Percentiles rank a stretch among this genome's conserved stretches.
Conservation (phyloP, 495 filamentous ascomycete species). For the Aspergillus nanangensis region DNA sequence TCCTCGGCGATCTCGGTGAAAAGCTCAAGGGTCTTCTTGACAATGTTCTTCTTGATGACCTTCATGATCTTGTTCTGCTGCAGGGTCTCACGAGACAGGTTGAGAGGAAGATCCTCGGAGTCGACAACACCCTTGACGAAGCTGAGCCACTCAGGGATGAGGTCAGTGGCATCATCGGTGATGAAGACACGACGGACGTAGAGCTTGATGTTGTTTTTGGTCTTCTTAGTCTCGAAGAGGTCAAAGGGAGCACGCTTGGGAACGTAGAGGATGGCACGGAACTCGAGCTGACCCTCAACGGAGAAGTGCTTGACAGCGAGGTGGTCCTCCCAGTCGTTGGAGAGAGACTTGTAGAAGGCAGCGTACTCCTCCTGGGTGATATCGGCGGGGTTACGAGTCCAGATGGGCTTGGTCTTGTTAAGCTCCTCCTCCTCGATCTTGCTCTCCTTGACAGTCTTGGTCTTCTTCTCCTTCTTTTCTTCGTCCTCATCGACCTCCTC, state of each 20-base stretch:
- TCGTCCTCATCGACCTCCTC: constrained; percentile 76
- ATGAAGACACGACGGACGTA: constrained; percentile 99
- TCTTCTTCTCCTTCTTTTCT: constrained; percentile 89
- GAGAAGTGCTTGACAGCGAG: constrained; percentile 99
- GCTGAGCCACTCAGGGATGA: constrained; percentile 98
- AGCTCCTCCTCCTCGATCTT: constrained; percentile 99
- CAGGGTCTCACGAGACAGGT: constrained; percentile 98
- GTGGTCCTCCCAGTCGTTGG: constrained; percentile 99
- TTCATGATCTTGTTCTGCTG: constrained; percentile 99
- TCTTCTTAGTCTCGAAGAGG: constrained; percentile 99
- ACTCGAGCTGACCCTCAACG: constrained; percentile 99
- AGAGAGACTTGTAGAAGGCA: constrained; percentile 98
- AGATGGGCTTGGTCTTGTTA: constrained; percentile 99
- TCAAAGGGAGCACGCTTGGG: constrained; percentile 99
- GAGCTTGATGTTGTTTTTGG: constrained; percentile 99
- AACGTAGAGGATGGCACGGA: constrained; percentile 98
- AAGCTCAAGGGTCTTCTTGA: constrained; percentile 99
- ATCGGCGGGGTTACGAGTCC: constrained; percentile 95
- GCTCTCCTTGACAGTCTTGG: constrained; percentile 98
- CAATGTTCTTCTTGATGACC: constrained; percentile 99
- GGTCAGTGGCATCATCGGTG: constrained; percentile 97
- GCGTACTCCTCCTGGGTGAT: constrained; percentile 97
- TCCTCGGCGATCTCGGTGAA: constrained; percentile 98
- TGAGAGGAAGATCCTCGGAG: constrained; percentile 97
- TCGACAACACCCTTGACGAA: constrained; percentile 99